phyloP scores from a whole-genome alignment of 768 basidiomycete genomes.

The Auricularia auricula-judae region DNA sequence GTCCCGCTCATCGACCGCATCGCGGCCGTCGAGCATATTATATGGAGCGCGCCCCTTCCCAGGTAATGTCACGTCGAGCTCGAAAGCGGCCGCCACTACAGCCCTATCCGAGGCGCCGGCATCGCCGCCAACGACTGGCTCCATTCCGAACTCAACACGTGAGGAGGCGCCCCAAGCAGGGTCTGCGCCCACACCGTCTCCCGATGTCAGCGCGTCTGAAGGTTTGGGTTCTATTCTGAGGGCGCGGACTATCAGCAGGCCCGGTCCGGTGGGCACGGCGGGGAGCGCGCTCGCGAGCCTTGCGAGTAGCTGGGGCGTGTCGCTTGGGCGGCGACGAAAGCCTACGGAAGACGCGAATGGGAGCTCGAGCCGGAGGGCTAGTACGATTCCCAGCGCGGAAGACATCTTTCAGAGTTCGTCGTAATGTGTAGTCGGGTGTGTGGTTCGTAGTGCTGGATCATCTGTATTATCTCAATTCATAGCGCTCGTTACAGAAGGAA shows the following conservation, averaged over 20 bases:
- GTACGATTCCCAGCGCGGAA: not conserved
- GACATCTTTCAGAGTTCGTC: not conserved
- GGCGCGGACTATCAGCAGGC: constrained; percentile 10
- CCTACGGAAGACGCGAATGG: not conserved
- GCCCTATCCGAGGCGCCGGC: constrained; percentile 49
- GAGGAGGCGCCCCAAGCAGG: constrained; percentile 11
- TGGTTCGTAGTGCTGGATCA: too few relatives aligned
- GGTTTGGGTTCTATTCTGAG: constrained; percentile 38
- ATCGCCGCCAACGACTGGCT: constrained; percentile 33
- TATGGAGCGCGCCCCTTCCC: constrained; percentile 30
- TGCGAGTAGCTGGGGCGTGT: constrained; percentile 54
- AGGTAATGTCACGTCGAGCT: constrained; percentile 31
- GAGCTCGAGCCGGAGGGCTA: not conserved
- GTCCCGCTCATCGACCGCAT: constrained; percentile 60
- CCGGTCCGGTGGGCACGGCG: constrained; percentile 20
- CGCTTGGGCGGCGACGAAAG: constrained; percentile 47
- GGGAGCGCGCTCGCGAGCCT: constrained; percentile 44
- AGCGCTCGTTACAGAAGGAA: too few relatives aligned
- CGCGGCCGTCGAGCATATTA: constrained; percentile 60
- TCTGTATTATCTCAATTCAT: too few relatives aligned
- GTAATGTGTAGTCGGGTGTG: too few relatives aligned
- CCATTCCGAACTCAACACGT: constrained; percentile 8
- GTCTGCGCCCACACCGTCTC: constrained; percentile 31
- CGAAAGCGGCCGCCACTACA: constrained; percentile 58
- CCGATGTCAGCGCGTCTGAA: constrained; percentile 51